A percentile compares a stretch with the other conserved stretches of the same genome.
Conservation (phyloP, 1,284 basidiomycete genomes). For the Heterobasidion parviporum region DNA sequence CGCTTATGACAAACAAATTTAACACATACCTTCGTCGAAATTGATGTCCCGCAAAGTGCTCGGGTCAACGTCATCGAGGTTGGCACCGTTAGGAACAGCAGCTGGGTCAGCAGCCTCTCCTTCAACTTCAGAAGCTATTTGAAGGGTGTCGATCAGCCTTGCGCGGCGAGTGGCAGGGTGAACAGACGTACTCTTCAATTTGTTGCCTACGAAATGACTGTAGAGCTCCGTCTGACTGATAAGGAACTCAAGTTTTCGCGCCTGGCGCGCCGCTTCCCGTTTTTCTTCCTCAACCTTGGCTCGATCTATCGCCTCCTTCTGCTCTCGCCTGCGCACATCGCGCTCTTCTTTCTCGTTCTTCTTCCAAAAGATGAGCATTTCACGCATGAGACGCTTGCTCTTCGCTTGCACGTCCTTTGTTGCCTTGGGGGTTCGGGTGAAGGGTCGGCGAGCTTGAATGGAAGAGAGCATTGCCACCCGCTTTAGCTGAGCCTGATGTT, state of each 20-base stretch:
- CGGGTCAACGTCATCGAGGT: constrained; percentile 45
- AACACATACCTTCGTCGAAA: constrained; percentile 78
- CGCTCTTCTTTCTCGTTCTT: constrained; percentile 97
- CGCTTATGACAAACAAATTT: not conserved
- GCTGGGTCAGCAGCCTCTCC: constrained; percentile 46
- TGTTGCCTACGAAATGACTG: constrained; percentile 98
- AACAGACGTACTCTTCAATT: constrained; percentile 79
- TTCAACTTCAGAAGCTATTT: constrained; percentile 80
- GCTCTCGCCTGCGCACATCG: constrained; percentile 88
- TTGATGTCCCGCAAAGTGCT: constrained; percentile 71
- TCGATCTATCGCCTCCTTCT: constrained; percentile 87
- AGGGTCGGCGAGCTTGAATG: constrained; percentile 75
- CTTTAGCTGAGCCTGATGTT: constrained; percentile 60
- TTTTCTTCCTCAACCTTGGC: constrained; percentile 95
- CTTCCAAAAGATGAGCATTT: constrained; percentile 97
- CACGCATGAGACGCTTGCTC: constrained; percentile 82
- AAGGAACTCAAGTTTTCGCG: constrained; percentile 96
- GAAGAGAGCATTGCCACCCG: constrained; percentile 74
- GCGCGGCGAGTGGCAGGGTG: constrained; percentile 4
- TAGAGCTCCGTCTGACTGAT: constrained; percentile 99
- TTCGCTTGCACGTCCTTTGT: constrained; percentile 87
- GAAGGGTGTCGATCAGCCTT: constrained; percentile 1
- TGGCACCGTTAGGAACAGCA: constrained; percentile 49
- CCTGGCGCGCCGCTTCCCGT: constrained; percentile 91
- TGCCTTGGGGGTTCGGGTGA: constrained; percentile 73